These are phyloP conservation scores for Claviceps purpurea DNA, from an alignment of 2,329 filamentous ascomycete genomes.

Conservation along the genomic window DNA sequence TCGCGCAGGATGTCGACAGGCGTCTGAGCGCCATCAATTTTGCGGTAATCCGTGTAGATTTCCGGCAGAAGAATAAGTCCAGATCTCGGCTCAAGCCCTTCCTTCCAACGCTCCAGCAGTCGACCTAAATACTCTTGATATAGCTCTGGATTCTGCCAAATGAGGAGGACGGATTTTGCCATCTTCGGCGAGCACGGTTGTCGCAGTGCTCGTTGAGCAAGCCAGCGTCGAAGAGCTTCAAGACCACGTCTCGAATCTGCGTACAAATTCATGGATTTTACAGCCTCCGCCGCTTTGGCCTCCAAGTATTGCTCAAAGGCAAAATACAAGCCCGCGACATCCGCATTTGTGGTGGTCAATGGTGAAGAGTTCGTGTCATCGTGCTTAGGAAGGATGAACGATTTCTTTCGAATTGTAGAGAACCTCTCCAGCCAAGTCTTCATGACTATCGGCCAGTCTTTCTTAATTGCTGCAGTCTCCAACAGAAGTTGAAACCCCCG, in stretches of 20 bases:
- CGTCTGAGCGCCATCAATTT: constrained; percentile 24
- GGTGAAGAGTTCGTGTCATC: constrained; percentile 4
- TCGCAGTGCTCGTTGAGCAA: constrained; percentile 18
- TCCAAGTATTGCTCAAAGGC: constrained; percentile 21
- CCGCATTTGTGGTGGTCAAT: constrained; percentile 14
- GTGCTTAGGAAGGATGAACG: not conserved
- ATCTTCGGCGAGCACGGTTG: constrained; percentile 21
- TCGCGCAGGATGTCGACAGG: constrained; percentile 25
- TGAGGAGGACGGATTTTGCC: constrained; percentile 25
- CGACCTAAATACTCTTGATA: constrained; percentile 31
- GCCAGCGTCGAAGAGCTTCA: constrained; percentile 15
- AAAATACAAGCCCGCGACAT: constrained; percentile 19
- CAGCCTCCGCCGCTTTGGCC: constrained; percentile 12
- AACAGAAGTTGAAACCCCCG: constrained; percentile 30
- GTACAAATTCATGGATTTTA: constrained; percentile 12
- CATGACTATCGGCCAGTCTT: constrained; percentile 23
- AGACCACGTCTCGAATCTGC: constrained; percentile 13
- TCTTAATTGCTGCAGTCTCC: constrained; percentile 23
- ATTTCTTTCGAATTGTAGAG: constrained; percentile 2
- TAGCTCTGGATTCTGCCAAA: constrained; percentile 23
- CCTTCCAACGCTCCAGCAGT: constrained; percentile 18
- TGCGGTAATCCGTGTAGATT: constrained; percentile 33
- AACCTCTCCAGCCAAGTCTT: constrained; percentile 25
- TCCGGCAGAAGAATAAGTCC: constrained; percentile 21
- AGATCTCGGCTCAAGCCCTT: constrained; percentile 14